Percentiles rank a stretch among this genome's conserved stretches.
Evolutionary conservation across 2,329 filamentous ascomycete species (phyloP).

Genomic region (Mycosphaerella arachidis): DNA sequence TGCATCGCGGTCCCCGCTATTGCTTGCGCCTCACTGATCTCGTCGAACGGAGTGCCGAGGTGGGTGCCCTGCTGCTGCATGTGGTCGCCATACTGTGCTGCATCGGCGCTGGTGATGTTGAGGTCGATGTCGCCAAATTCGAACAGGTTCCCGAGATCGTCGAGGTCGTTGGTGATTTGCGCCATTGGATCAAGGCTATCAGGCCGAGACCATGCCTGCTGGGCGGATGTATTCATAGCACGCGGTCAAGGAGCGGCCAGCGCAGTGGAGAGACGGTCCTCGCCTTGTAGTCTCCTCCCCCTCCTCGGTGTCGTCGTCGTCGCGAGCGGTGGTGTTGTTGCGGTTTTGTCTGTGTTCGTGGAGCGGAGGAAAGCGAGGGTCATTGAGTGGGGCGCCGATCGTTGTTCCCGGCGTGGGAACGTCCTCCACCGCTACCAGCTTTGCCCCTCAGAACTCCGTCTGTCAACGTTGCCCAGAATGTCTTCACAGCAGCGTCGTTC

Average conservation of each 20-base stretch:
- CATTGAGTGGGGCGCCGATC: neutral
- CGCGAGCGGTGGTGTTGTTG: neutral
- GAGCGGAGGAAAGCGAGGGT: neutral
- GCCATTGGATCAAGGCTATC: slow-evolving; percentile 42
- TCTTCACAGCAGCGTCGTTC: neutral
- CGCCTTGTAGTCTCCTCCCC: neutral
- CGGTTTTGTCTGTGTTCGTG: neutral
- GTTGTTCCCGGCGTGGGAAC: neutral
- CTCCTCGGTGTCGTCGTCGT: slow-evolving; percentile 3
- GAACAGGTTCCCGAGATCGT: slow-evolving; percentile 43
- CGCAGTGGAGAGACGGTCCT: neutral
- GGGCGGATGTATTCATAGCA: slow-evolving; percentile 25
- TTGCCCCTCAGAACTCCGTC: neutral
- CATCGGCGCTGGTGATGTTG: slow-evolving; percentile 28
- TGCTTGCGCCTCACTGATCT: slow-evolving; percentile 22
- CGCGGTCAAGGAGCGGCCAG: neutral
- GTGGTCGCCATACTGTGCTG: slow-evolving; percentile 22
- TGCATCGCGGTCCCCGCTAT: slow-evolving; percentile 24
- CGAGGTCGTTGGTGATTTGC: slow-evolving; percentile 34
- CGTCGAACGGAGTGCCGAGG: slow-evolving; percentile 29
- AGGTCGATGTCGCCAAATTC: slow-evolving; percentile 36
- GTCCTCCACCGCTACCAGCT: no score
- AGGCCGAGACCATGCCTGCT: slow-evolving; percentile 36
- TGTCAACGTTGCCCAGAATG: neutral
- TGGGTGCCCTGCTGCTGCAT: slow-evolving; percentile 25